Conservation (phyloP, 225 moss, liverwort and hornwort species). For the Pseudisothecium myosuroides region DNA sequence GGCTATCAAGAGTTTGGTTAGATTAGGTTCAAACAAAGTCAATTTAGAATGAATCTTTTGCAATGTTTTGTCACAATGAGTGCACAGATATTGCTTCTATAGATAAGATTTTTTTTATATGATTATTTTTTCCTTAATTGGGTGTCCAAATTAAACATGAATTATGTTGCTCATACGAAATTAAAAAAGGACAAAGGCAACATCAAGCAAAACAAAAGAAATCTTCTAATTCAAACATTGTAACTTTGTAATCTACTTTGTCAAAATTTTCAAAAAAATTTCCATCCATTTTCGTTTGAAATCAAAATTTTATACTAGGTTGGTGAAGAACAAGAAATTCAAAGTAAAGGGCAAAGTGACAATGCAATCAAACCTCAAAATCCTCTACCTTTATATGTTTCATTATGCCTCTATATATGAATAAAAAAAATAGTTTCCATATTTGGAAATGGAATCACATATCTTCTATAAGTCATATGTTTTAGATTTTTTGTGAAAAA, state of each 20-base stretch:
- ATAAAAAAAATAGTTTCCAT: background rate
- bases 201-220: background rate
- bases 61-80: background rate
- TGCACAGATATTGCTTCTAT: accelerated
- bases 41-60: background rate
- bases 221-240: background rate
- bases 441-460: background rate
- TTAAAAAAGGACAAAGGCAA: too few relatives aligned
- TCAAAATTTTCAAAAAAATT: background rate
- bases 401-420: background rate
- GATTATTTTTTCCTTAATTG: background rate
- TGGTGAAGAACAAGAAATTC: too few relatives aligned
- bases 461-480: background rate
- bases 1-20: too few relatives aligned
- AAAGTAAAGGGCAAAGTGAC: background rate
- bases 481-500: background rate
- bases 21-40: background rate
- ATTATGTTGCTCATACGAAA: background rate
- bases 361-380: background rate
- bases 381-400: accelerated
- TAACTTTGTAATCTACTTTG: background rate
- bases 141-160: background rate
- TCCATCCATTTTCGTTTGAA: background rate
- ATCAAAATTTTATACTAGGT: background rate
- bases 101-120: background rate